These are phyloP conservation scores for Cyanidioschyzon merolae DNA, from an alignment of 23 red algal genomes.

Conservation along the genomic window DNA sequence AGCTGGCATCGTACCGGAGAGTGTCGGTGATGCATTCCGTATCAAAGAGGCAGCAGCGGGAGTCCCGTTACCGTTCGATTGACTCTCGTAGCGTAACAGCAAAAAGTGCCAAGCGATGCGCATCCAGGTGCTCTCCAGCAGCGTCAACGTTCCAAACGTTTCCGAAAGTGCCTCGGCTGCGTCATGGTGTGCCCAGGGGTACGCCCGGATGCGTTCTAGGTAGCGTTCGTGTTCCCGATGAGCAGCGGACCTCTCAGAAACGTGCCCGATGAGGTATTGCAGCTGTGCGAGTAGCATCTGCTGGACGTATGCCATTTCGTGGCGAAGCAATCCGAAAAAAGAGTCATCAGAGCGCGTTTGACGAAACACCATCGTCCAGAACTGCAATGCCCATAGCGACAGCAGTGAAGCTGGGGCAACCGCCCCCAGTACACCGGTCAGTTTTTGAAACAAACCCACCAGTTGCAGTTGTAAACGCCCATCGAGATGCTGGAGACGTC, in stretches of 20 bases:
- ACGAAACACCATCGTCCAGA: neutral
- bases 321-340: neutral
- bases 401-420: neutral
- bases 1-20: neutral
- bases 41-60: no score
- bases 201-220: neutral
- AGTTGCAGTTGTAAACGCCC: neutral
- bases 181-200: neutral
- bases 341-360: neutral
- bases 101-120: neutral
- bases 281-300: neutral
- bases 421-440: neutral
- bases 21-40: neutral
- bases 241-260: neutral
- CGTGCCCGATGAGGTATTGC: neutral
- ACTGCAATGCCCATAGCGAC: neutral
- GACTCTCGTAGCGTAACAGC: neutral
- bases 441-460: neutral
- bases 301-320: neutral
- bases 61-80: neutral
- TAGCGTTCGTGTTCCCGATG: neutral
- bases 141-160: neutral
- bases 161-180: neutral
- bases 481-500: neutral
- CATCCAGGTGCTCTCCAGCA: neutral